Conservation (phyloP, 768 basidiomycete genomes). For the Russula sp. region DNA sequence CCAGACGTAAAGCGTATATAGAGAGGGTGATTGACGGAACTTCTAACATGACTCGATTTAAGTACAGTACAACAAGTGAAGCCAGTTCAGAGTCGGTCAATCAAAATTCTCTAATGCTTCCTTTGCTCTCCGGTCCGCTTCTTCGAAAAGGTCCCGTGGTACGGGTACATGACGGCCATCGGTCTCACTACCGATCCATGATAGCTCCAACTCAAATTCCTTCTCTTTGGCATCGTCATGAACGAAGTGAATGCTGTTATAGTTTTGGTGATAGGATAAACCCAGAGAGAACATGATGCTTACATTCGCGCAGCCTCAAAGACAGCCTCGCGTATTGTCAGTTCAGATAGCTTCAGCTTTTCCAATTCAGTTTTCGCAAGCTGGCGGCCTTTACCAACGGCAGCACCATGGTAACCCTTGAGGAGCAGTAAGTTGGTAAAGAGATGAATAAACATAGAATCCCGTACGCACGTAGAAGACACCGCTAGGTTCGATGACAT, state of each 20-base stretch:
- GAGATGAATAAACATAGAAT: neutral
- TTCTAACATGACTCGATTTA: constrained; percentile 8
- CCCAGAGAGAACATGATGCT: constrained; percentile 28
- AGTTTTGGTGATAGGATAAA: neutral
- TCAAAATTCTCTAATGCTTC: constrained; percentile 69
- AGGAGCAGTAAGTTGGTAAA: neutral
- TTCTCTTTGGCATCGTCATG: constrained; percentile 99
- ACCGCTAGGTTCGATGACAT: constrained; percentile 91
- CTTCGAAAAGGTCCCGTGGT: constrained; percentile 74
- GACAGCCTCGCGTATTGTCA: constrained; percentile 80
- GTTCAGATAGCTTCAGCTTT: constrained; percentile 80
- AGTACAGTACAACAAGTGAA: constrained; percentile 23
- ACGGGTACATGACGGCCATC: constrained; percentile 73
- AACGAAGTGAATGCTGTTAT: constrained; percentile 82
- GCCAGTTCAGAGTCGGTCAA: constrained; percentile 26
- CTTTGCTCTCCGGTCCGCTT: constrained; percentile 85
- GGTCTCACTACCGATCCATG: constrained; percentile 89
- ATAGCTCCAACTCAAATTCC: constrained; percentile 95
- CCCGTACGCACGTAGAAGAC: constrained; percentile 65
- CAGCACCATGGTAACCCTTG: constrained; percentile 91
- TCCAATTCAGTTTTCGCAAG: constrained; percentile 97
- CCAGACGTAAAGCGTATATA: neutral
- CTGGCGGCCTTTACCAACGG: constrained; percentile 97
- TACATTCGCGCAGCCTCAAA: constrained; percentile 94
- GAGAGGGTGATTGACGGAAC: neutral